Evolutionary conservation across 805 yeast species (phyloP).

Genomic region (Helenozyma rhizophorensis): DNA sequence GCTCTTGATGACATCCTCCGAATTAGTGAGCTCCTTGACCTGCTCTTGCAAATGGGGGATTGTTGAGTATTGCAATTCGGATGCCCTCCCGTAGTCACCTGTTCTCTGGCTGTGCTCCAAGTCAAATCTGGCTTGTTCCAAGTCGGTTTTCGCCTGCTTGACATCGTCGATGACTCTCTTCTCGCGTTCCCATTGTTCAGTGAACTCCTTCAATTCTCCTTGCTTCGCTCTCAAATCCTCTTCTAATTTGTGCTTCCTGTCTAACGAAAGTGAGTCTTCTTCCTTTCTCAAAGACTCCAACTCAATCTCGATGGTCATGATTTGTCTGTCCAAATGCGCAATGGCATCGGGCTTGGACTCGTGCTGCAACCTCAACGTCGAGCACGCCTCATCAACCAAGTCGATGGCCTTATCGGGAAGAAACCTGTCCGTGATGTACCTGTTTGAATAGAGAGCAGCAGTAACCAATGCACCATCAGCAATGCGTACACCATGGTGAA

Average conservation of each 20-base stretch:
- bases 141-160: constrained; percentile 72
- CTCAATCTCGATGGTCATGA: constrained; percentile 94
- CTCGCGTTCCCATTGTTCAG: constrained; percentile 84
- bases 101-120: constrained; percentile 78
- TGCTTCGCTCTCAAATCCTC: constrained; percentile 58
- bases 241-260: constrained; percentile 71
- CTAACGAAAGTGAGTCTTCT: constrained; percentile 77
- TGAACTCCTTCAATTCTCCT: constrained; percentile 64
- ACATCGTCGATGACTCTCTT: constrained; percentile 69
- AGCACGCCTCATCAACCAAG: constrained; percentile 95
- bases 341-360: constrained; percentile 96
- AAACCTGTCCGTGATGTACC: constrained; percentile 88
- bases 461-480: constrained; percentile 90
- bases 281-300: constrained; percentile 91
- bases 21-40: constrained; percentile 45
- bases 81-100: constrained; percentile 84
- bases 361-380: constrained; percentile 89
- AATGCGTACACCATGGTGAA: constrained; percentile 95
- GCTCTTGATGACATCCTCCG: constrained; percentile 26
- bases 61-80: constrained; percentile 80
- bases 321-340: constrained; percentile 78
- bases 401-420: constrained; percentile 97
- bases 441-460: constrained; percentile 83
- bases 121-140: constrained; percentile 81
- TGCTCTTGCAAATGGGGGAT: constrained; percentile 75